Conservation (phyloP, 2,329 filamentous ascomycete genomes). For the Boeremia exigua region DNA sequence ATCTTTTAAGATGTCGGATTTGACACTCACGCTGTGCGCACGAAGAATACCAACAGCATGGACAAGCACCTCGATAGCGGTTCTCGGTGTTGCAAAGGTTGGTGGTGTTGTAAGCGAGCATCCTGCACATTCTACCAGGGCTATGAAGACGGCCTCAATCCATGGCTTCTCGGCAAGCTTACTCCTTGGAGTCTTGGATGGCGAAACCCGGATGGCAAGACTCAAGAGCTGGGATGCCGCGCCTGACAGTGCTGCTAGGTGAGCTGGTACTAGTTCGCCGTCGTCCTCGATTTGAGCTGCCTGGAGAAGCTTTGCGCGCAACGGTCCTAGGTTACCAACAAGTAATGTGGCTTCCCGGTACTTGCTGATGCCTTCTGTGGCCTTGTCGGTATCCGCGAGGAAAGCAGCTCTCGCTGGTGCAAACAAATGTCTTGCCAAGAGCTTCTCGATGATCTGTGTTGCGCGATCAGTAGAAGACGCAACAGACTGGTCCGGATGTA, state of each 20-base stretch:
- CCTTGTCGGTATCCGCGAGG: conserved; percentile 29
- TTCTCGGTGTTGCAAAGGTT: conserved; percentile 24
- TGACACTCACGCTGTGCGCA: conserved; percentile 32
- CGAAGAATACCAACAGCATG: conserved; percentile 34
- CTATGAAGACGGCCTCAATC: conserved; percentile 51
- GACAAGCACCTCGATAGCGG: conserved; percentile 33
- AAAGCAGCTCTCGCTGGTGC: conserved; percentile 49
- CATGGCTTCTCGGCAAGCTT: conserved; percentile 52
- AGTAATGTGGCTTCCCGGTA: conserved; percentile 24
- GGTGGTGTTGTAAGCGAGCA: conserved; percentile 35
- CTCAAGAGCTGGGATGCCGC: conserved; percentile 48
- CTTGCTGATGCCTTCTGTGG: conserved; percentile 2
- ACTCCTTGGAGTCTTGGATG: conserved; percentile 49
- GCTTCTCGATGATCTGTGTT: conserved; percentile 38
- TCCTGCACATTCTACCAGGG: conserved; percentile 45
- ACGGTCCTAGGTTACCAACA: conserved; percentile 29
- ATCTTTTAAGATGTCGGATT: conserved; percentile 34
- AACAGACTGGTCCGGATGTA: not conserved
- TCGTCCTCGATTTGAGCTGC: conserved; percentile 40
- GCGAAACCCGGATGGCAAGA: conserved; percentile 50
- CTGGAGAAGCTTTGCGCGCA: conserved; percentile 40
- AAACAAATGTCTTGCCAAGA: conserved; percentile 53
- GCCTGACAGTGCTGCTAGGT: conserved; percentile 31
- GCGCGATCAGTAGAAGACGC: conserved; percentile 13
- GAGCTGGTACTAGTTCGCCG: conserved; percentile 28